phyloP scores from a whole-genome alignment of 1,139 yeast genomes.

The Pichia sp. region DNA sequence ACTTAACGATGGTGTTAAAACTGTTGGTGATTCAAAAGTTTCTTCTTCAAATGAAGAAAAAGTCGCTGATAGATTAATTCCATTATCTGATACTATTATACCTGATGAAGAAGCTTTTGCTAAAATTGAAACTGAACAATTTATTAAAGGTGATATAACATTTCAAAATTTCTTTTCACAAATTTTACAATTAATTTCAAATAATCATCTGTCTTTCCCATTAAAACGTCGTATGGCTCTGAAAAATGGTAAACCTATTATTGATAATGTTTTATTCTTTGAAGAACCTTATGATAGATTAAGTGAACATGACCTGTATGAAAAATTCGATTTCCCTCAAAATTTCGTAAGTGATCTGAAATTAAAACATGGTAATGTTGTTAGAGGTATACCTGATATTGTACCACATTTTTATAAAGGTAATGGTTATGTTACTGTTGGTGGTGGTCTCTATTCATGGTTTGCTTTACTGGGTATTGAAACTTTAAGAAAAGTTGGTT shows the following conservation, averaged over 20 bases:
- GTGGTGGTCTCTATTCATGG: slow-evolving; percentile 76
- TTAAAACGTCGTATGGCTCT: slow-evolving; percentile 17
- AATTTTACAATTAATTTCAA: slow-evolving; percentile 20
- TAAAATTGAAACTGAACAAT: slow-evolving; percentile 16
- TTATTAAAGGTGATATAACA: slow-evolving; percentile 19
- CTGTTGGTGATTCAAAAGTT: background rate
- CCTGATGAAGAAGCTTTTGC: slow-evolving; percentile 24
- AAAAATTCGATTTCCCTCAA: slow-evolving; percentile 23
- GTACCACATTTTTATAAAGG: slow-evolving; percentile 43
- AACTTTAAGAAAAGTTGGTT: slow-evolving; percentile 56
- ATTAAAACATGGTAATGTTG: slow-evolving; percentile 23
- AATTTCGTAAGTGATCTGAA: slow-evolving; percentile 25
- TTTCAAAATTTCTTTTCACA: slow-evolving; percentile 22
- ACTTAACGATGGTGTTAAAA: background rate
- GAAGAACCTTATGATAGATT: slow-evolving; percentile 19
- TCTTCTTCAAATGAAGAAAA: background rate
- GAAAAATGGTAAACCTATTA: slow-evolving; percentile 21
- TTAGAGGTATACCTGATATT: slow-evolving; percentile 22
- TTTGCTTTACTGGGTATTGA: slow-evolving; percentile 57
- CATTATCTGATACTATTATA: slow-evolving; percentile 22
- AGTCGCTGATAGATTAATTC: slow-evolving; percentile 25
- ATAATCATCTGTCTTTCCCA: slow-evolving; percentile 24
- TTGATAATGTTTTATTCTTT: slow-evolving; percentile 23
- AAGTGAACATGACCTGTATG: slow-evolving; percentile 21
- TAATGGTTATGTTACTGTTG: slow-evolving; percentile 71